These are phyloP conservation scores for Epichloe glyceriae DNA, from an alignment of 2,329 filamentous ascomycete genomes.

Conservation along the genomic window DNA sequence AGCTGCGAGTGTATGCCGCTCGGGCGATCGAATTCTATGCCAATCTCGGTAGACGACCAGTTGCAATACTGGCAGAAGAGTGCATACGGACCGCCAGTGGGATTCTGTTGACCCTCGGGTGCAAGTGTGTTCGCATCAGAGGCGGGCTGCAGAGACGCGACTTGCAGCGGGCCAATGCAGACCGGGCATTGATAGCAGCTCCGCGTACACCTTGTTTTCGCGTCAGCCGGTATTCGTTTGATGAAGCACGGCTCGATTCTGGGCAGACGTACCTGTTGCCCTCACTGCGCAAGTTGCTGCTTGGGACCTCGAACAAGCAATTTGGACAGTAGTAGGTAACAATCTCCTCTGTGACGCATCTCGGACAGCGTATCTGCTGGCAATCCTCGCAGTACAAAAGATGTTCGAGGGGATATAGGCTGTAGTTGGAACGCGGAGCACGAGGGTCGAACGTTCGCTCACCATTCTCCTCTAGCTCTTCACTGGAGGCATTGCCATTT, in stretches of 20 bases:
- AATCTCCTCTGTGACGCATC: slow-evolving; percentile 87
- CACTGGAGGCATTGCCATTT: slow-evolving; percentile 17
- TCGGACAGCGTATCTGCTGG: slow-evolving; percentile 84
- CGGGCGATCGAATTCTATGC: slow-evolving; percentile 78
- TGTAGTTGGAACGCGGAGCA: slow-evolving; percentile 75
- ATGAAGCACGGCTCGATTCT: no score
- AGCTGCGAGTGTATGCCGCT: slow-evolving; percentile 78
- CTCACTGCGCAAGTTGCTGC: slow-evolving; percentile 81
- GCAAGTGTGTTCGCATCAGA: slow-evolving; percentile 31
- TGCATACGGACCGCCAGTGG: slow-evolving; percentile 49
- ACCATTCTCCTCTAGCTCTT: slow-evolving; percentile 47
- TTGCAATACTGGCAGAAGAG: slow-evolving; percentile 82
- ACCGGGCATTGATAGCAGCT: slow-evolving; percentile 94
- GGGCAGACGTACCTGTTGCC: slow-evolving; percentile 59
- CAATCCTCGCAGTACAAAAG: slow-evolving; percentile 96
- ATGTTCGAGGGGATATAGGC: slow-evolving; percentile 84
- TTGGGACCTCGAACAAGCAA: slow-evolving; percentile 92
- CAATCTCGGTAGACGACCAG: slow-evolving; percentile 84
- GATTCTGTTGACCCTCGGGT: slow-evolving; percentile 22
- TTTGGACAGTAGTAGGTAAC: slow-evolving; percentile 91
- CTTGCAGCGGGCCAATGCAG: slow-evolving; percentile 68
- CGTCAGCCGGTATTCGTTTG: slow-evolving; percentile 7
- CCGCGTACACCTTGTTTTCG: slow-evolving; percentile 57
- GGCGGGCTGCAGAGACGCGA: slow-evolving; percentile 54
- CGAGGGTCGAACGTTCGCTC: slow-evolving; percentile 78